Evolutionary conservation across 768 basidiomycete species (phyloP).

Genomic region (Holtermanniella nyarrowii): DNA sequence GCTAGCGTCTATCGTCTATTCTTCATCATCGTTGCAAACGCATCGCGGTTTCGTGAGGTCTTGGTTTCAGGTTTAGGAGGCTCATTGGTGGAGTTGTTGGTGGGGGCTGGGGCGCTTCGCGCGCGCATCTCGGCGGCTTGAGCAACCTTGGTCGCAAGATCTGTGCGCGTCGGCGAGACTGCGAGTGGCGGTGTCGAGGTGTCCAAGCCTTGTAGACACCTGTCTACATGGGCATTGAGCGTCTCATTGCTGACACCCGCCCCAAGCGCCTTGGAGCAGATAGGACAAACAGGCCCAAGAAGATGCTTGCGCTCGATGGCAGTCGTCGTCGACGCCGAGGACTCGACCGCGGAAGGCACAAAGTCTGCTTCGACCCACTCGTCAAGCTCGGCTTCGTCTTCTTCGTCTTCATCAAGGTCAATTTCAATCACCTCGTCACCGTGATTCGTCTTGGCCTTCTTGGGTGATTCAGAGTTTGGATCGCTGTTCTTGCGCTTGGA

Average conservation of each 20-base stretch:
- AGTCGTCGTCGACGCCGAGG: neutral
- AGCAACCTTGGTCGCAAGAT: too few relatives aligned
- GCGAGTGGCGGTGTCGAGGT: neutral
- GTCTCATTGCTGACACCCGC: conserved; percentile 56
- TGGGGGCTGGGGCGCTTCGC: too few relatives aligned
- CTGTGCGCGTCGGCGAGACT: too few relatives aligned
- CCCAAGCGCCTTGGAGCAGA: conserved; percentile 55
- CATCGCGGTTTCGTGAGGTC: too few relatives aligned
- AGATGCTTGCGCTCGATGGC: conserved; percentile 10
- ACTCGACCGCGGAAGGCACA: conserved; percentile 2
- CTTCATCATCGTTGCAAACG: neutral
- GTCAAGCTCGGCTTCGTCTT: conserved; percentile 13
- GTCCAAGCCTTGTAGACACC: conserved; percentile 54
- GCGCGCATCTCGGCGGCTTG: too few relatives aligned
- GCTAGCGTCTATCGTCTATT: neutral
- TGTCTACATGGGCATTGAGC: conserved; percentile 80
- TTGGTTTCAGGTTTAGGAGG: too few relatives aligned
- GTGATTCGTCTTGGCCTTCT: conserved; percentile 8
- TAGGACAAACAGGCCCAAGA: conserved; percentile 52
- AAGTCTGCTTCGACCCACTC: conserved; percentile 10
- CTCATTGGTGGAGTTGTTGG: too few relatives aligned
- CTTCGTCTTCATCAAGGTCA: conserved; percentile 39
- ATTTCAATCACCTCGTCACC: conserved; percentile 4
- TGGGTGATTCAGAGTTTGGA: conserved; percentile 45
- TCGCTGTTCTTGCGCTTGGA: conserved; percentile 46